Evolutionary conservation across 495 filamentous ascomycete genomes (phyloP), one percentile per base, ranked within the genome.

Genomic region (Diplogelasinospora grovesii): DNA sequence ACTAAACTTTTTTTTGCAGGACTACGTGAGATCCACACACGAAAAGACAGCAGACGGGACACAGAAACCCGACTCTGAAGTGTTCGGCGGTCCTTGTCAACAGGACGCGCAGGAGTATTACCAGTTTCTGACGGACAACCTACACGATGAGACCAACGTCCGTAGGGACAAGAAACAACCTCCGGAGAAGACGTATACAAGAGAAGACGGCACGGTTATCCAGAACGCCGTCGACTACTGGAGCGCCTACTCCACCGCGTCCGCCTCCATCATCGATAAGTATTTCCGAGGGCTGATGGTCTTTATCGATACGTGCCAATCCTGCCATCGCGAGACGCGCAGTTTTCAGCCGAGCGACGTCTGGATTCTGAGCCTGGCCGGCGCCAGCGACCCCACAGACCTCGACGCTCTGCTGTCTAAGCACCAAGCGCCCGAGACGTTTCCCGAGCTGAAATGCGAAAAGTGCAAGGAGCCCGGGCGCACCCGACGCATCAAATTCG

Each of bases 71-170:
- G 23, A 28, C 18, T 14, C 22, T 0, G 35, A 56, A 11, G 35
- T 49, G 11, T 60, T 73, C 20, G 69, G 69, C 19, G 63, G 61
- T 16, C 15, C 14, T 0, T 21, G 37, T 5, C 69, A 73, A 44
- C 69, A 73, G 26, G 69, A 73, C 31, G 53, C 58, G 5, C 54
- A 65, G 15, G 69, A 73, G 30, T 59, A 68, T 34, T 57, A 56
- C 25, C 46, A 33, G 8, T 71, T 71, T 43, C 25, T 73, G 23
- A 56, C 64, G 41, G 48, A 52, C 10, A 56, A 62, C 26, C 53
- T 73, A 8, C 50, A 60, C 36, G 54, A 55, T 32, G 69, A 73
- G 37, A 71, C 69, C 3, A 57, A 65, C 29, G 39, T 54, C 13
- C 36, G 32, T 33, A 57, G 54, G 20, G 45, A 66, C 43, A 31